Conservation (phyloP, 1,284 basidiomycete species). For the Marasmius tenuissimus region DNA sequence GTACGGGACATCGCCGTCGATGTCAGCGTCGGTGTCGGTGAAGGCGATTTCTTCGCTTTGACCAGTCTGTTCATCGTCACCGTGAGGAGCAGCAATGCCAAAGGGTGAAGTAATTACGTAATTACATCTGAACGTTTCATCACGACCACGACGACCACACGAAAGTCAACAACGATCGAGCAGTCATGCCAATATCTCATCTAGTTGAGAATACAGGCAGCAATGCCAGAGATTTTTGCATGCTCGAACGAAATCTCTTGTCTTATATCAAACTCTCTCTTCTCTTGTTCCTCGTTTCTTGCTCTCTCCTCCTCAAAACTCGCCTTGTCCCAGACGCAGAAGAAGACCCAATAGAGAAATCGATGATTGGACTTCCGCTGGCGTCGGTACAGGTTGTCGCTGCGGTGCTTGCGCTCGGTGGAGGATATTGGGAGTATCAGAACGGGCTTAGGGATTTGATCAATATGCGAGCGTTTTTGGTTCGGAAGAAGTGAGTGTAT, state of each 20-base stretch:
- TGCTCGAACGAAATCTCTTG: slow-evolving; percentile 73
- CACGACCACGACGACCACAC: not conserved
- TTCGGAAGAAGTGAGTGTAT: slow-evolving; percentile 51
- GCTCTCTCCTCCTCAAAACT: slow-evolving; percentile 59
- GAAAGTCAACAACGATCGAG: not conserved
- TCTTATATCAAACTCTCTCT: slow-evolving; percentile 65
- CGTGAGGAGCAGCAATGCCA: not conserved
- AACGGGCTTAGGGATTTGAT: slow-evolving; percentile 55
- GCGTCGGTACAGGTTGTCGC: slow-evolving; percentile 47
- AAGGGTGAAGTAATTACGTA: not conserved
- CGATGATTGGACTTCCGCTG: slow-evolving; percentile 31
- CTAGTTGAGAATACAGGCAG: slow-evolving; percentile 44
- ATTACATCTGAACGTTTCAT: not conserved
- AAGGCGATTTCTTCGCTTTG: not conserved
- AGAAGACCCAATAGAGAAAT: slow-evolving; percentile 15
- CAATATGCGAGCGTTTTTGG: slow-evolving; percentile 57
- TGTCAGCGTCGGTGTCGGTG: not conserved
- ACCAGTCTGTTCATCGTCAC: slow-evolving; percentile 1
- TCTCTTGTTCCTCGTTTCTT: slow-evolving; percentile 60
- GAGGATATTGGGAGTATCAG: slow-evolving; percentile 65
- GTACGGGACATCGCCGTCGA: not conserved
- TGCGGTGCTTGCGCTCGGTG: slow-evolving; percentile 53
- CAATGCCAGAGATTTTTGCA: slow-evolving; percentile 66
- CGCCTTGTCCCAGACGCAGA: slow-evolving; percentile 50
- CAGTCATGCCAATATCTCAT: not conserved